These are phyloP conservation scores for Trypanosoma boissoni DNA, from an alignment of 208 protist genomes.

Conservation along the genomic window DNA sequence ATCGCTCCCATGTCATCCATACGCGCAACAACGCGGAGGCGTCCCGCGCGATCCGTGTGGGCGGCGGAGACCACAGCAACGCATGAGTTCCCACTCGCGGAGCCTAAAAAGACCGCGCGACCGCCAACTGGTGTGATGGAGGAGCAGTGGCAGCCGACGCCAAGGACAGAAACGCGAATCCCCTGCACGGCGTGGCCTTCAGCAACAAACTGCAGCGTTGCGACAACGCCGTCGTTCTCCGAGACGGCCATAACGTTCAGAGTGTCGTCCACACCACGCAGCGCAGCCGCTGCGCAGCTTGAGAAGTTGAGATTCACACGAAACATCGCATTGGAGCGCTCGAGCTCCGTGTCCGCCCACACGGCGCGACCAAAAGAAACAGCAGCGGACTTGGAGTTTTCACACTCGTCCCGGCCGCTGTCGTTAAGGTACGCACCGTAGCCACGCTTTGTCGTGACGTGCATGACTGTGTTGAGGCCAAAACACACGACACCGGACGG, in stretches of 20 bases:
- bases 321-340: constrained; percentile 42
- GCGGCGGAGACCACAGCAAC: constrained; percentile 33
- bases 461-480: constrained; percentile 67
- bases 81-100: constrained; percentile 48
- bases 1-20: constrained; percentile 53
- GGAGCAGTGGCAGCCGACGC: constrained; percentile 55
- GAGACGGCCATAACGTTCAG: constrained; percentile 58
- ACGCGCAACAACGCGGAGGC: constrained; percentile 37
- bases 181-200: constrained; percentile 52
- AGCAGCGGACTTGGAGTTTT: constrained; percentile 39
- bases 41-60: constrained; percentile 3
- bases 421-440: constrained; percentile 78
- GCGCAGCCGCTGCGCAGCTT: constrained; percentile 32
- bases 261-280: constrained; percentile 4
- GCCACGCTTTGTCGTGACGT: constrained; percentile 75
- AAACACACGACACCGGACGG: constrained; percentile 73
- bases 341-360: constrained; percentile 52
- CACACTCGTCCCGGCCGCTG: constrained; percentile 66
- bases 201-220: constrained; percentile 38
- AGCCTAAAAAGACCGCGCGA: constrained; percentile 53
- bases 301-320: constrained; percentile 72
- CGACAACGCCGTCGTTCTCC: constrained; percentile 74
- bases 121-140: constrained; percentile 16
- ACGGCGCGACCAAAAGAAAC: constrained; percentile 38
- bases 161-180: constrained; percentile 42